Evolutionary conservation across 1,139 yeast genomes (phyloP).

Genomic region (Diutina sp.): DNA sequence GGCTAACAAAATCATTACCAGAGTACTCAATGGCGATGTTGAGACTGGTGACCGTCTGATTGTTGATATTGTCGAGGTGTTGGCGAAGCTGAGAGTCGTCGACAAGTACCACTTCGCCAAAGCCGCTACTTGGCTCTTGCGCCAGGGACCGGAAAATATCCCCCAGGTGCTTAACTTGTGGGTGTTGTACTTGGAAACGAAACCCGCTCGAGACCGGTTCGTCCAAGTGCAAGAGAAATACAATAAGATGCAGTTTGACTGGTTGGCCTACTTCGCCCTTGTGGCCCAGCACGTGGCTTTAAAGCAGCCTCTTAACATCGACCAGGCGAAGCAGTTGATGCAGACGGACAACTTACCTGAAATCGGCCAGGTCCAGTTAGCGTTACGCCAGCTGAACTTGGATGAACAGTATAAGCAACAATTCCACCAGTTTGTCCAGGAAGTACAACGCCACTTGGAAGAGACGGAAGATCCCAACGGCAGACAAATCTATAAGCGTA

Average conservation of each 20-base stretch:
- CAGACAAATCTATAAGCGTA: slow-evolving; percentile 10
- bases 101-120: slow-evolving; percentile 20
- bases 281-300: slow-evolving; percentile 18
- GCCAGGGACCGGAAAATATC: slow-evolving; percentile 8
- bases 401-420: slow-evolving; percentile 7
- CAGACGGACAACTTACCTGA: slow-evolving; percentile 16
- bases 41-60: slow-evolving; percentile 9
- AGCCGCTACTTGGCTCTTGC: slow-evolving; percentile 13
- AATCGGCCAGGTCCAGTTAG: slow-evolving; percentile 10
- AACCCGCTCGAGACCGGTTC: slow-evolving; percentile 3
- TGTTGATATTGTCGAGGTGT: slow-evolving; percentile 16
- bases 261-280: slow-evolving; percentile 23
- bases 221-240: slow-evolving; percentile 7
- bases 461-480: slow-evolving; percentile 23
- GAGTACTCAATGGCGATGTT: slow-evolving; percentile 9
- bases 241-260: slow-evolving; percentile 10
- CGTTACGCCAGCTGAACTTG: slow-evolving; percentile 8
- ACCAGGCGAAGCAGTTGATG: slow-evolving; percentile 18
- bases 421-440: slow-evolving; percentile 7
- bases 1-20: slow-evolving; percentile 12
- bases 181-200: slow-evolving; percentile 22
- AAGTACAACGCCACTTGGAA: slow-evolving; percentile 7
- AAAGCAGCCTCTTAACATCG: slow-evolving; percentile 12
- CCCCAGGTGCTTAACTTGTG: slow-evolving; percentile 18
- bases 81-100: slow-evolving; percentile 17